phyloP scores from a whole-genome alignment of 2,329 filamentous ascomycete genomes.

The Lasiodiplodia theobromae region DNA sequence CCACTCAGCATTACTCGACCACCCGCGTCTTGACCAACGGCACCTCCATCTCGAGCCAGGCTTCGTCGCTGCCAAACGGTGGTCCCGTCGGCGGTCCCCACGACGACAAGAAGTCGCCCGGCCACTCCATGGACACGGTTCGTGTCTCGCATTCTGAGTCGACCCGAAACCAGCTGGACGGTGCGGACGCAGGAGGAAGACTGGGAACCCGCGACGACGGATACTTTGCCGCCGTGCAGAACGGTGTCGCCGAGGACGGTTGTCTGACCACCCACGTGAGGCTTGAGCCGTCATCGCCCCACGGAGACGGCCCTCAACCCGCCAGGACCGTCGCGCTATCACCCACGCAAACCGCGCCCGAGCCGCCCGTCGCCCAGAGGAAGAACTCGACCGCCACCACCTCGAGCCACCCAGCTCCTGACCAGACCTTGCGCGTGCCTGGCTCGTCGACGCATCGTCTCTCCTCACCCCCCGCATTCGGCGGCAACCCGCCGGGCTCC shows the following conservation, averaged over 20 bases:
- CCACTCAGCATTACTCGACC: slow-evolving; percentile 36
- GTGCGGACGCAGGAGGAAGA: slow-evolving; percentile 5
- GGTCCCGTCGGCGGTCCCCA: slow-evolving; percentile 33
- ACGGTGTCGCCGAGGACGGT: slow-evolving; percentile 47
- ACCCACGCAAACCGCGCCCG: background rate
- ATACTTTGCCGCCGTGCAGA: slow-evolving; percentile 52
- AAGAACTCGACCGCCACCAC: slow-evolving; percentile 37
- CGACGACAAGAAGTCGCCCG: slow-evolving; percentile 36
- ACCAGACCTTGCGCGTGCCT: slow-evolving; percentile 48
- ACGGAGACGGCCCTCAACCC: slow-evolving; percentile 35
- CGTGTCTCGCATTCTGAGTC: slow-evolving; percentile 36
- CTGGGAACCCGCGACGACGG: slow-evolving; percentile 51
- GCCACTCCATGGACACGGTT: slow-evolving; percentile 32
- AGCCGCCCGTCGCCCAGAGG: slow-evolving; percentile 27
- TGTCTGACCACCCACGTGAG: slow-evolving; percentile 45
- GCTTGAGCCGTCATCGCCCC: slow-evolving; percentile 41
- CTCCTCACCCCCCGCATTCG: slow-evolving; percentile 69
- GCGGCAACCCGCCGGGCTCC: slow-evolving; percentile 39
- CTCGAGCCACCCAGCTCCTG: slow-evolving; percentile 34
- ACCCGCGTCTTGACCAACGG: slow-evolving; percentile 43
- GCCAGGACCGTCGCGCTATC: slow-evolving; percentile 20
- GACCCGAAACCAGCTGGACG: slow-evolving; percentile 28
- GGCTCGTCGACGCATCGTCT: slow-evolving; percentile 55
- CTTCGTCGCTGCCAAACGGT: slow-evolving; percentile 47
- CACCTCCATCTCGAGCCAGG: slow-evolving; percentile 41